Base-by-base conservation (phyloP, 1,284 basidiomycete species). In the Heterobasidion irregulare region DNA sequence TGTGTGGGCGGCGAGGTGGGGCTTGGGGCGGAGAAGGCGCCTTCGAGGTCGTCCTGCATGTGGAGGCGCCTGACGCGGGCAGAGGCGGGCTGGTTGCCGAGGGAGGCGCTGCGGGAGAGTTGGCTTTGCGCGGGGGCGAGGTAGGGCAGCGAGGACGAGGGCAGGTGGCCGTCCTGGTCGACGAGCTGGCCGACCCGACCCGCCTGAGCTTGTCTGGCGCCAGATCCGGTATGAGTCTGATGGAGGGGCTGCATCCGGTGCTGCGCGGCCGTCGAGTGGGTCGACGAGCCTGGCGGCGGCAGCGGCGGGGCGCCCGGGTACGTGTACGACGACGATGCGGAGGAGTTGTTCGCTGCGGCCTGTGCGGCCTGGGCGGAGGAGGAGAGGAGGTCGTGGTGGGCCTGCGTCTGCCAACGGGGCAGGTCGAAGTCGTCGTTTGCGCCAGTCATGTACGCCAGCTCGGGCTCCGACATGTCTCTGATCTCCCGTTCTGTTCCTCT, bases 381-480 rank as follows among this genome's bases (percentile, higher is more conserved):
- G 7, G 84, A 78, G 63, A 84, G 75, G 54, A 77, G 72, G 71
- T 86, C 82, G 71, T 56, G 74, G 62, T 70, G 65, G 41, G 70
- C 66, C 64, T 85, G 84, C 15, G 83, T 82, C 67, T 85, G 81
- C 86, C 86, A 89, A 72, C 87, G 86, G 62, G 88, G 87, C 62
- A 90, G 84, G 77, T 89, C 86, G 70, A 80, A 82, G 65, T 78
- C 79, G 69, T 81, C 79, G 74, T 78, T 76, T 60, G 72, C 65
- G 65, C 71, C 72, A 62, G 68, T 68, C 76, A 78, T 78, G 72
- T 77, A 78, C 64, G 75, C 75, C 57, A 75, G 71, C 68, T 79
- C 78, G 59, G 75, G 73, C 69, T 76, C 75, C 62, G 76, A 77
- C 76, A 78, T 78, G 65, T 59, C 63, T 57, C 48, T 38, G 50